phyloP scores from a whole-genome alignment of 768 basidiomycete genomes.

The Boletus insuetus region DNA sequence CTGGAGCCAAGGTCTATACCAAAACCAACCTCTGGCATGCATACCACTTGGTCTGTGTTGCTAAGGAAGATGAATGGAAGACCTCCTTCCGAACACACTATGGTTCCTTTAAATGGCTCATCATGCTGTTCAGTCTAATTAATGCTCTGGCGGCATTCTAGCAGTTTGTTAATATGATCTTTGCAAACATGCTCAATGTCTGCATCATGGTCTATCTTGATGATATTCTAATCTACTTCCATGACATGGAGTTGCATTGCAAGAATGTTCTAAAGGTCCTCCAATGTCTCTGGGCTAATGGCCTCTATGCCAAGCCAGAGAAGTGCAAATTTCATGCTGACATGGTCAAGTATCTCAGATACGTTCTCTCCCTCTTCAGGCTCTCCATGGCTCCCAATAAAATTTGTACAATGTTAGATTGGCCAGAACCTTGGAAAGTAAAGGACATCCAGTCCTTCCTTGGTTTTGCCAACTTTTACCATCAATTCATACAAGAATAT shows the following conservation, averaged over 20 bases:
- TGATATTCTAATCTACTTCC: background rate
- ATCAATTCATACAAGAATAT: too few relatives aligned
- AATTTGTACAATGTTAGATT: background rate
- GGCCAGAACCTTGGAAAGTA: background rate
- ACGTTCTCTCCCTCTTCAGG: background rate
- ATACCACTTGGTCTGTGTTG: too few relatives aligned
- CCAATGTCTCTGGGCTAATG: too few relatives aligned
- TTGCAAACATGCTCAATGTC: background rate
- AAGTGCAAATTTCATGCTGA: background rate
- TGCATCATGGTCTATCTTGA: background rate
- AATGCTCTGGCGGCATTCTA: background rate
- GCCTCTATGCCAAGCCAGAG: background rate
- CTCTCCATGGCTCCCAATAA: background rate
- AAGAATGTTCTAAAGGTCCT: background rate
- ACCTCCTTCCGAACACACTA: too few relatives aligned
- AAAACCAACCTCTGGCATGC: background rate
- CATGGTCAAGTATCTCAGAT: background rate
- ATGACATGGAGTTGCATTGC: background rate
- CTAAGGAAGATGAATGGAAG: too few relatives aligned
- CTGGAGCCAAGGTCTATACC: background rate
- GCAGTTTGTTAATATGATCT: background rate
- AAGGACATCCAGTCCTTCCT: background rate
- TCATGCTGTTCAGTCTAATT: too few relatives aligned
- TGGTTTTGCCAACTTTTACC: too few relatives aligned
- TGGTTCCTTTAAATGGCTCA: too few relatives aligned